Percentiles rank a stretch among this genome's conserved stretches.
Evolutionary conservation across 345 rosid species (phyloP).

Genomic region (Arabis alpina): DNA sequence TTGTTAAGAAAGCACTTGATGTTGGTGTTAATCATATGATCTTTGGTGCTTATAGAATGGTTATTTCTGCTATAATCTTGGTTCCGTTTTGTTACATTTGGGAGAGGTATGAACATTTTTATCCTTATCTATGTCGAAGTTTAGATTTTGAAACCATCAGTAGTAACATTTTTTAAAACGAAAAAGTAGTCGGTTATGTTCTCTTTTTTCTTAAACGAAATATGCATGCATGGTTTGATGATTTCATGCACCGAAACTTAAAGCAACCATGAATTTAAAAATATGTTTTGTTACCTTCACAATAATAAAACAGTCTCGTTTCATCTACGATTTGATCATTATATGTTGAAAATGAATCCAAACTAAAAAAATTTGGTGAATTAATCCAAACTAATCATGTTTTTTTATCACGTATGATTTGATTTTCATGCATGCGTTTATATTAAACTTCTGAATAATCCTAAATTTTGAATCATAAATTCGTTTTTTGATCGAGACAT

Average conservation of each 20-base stretch:
- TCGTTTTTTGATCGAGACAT: neutral
- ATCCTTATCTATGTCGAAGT: neutral
- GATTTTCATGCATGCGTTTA: too few species aligned
- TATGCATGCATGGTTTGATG: too few species aligned
- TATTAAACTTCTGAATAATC: neutral
- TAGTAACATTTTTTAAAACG: neutral
- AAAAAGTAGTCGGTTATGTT: neutral
- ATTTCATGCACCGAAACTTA: neutral
- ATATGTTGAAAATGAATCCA: too few species aligned
- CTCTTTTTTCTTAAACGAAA: neutral
- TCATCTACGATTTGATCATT: too few species aligned
- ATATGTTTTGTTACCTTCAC: too few species aligned
- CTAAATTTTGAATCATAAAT: neutral
- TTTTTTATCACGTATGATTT: too few species aligned
- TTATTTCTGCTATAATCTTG: slow-evolving; percentile 55
- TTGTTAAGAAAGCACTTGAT: slow-evolving; percentile 61
- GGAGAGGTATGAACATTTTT: slow-evolving; percentile 52
- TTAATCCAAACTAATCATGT: too few species aligned
- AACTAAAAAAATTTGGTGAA: too few species aligned
- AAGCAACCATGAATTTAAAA: neutral
- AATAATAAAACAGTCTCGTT: neutral
- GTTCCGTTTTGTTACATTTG: slow-evolving; percentile 56
- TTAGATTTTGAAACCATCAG: neutral
- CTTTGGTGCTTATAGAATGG: slow-evolving; percentile 59
- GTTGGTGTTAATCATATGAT: slow-evolving; percentile 59